phyloP scores from a whole-genome alignment of 805 yeast genomes.

The Yamadazyma endophytica region DNA sequence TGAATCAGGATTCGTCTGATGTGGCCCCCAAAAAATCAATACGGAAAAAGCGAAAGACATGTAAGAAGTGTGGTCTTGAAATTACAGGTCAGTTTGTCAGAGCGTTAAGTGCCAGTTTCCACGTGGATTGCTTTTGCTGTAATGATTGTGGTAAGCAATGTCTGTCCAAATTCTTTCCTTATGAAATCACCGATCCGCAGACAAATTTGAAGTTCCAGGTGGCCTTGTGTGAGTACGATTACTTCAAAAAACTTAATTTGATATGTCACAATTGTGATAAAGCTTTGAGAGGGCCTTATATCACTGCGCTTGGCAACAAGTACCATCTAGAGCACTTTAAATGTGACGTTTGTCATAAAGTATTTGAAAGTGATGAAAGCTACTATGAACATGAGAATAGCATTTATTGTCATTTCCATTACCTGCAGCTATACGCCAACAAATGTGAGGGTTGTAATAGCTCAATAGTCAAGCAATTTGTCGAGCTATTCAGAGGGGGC shows the following conservation, averaged over 20 bases:
- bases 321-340: conserved; percentile 95
- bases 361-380: conserved; percentile 87
- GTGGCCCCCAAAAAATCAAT: conserved; percentile 9
- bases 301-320: conserved; percentile 86
- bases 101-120: conserved; percentile 76
- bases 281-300: conserved; percentile 88
- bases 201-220: conserved; percentile 23
- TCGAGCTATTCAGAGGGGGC: conserved; percentile 88
- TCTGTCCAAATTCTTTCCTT: conserved; percentile 85
- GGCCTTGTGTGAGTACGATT: conserved; percentile 87
- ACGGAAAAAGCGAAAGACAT: conserved; percentile 21
- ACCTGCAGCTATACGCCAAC: conserved; percentile 78
- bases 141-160: conserved; percentile 79
- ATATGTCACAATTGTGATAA: conserved; percentile 83
- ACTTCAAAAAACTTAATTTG: conserved; percentile 77
- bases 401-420: conserved; percentile 89
- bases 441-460: conserved; percentile 92
- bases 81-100: conserved; percentile 73
- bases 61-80: conserved; percentile 33
- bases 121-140: conserved; percentile 84
- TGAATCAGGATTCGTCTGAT: no score
- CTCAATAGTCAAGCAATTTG: conserved; percentile 90
- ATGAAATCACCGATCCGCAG: conserved; percentile 48
- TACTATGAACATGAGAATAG: conserved; percentile 82
- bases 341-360: conserved; percentile 79